phyloP scores from a whole-genome alignment of 768 basidiomycete genomes.

The Hygrophoropsis aurantiaca region DNA sequence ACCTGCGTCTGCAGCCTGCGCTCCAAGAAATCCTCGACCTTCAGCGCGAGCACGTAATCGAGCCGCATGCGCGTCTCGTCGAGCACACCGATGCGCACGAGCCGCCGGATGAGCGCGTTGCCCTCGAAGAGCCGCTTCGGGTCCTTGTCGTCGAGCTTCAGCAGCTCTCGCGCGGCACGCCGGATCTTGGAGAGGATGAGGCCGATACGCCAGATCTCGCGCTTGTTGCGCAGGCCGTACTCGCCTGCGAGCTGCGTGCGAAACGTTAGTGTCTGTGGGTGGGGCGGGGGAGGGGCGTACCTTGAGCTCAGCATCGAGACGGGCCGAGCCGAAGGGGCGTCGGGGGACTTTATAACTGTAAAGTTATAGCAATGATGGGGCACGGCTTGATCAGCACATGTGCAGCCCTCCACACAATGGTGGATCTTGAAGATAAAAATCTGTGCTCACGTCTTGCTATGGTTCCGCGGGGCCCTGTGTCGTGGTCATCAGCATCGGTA shows the following conservation, averaged over 20 bases:
- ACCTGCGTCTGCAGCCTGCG: constrained; percentile 98
- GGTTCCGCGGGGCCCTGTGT: constrained; percentile 84
- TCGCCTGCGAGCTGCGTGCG: constrained; percentile 89
- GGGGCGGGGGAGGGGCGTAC: constrained; percentile 37
- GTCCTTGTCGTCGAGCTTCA: constrained; percentile 99
- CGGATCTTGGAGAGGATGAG: constrained; percentile 99
- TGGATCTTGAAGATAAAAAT: constrained; percentile 61
- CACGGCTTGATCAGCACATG: constrained; percentile 66
- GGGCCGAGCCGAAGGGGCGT: constrained; percentile 94
- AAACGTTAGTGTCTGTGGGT: constrained; percentile 4
- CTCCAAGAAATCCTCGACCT: constrained; percentile 99
- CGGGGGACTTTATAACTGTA: constrained; percentile 97
- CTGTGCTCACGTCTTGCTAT: constrained; percentile 92
- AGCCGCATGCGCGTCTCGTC: constrained; percentile 99
- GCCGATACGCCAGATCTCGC: constrained; percentile 99
- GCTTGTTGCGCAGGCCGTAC: constrained; percentile 99
- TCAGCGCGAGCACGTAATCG: constrained; percentile 99
- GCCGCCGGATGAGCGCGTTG: constrained; percentile 92
- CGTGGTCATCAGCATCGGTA: constrained; percentile 32
- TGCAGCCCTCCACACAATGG: constrained; percentile 65
- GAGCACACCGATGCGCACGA: constrained; percentile 99
- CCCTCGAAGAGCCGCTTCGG: constrained; percentile 99
- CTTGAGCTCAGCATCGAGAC: constrained; percentile 99
- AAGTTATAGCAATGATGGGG: constrained; percentile 59
- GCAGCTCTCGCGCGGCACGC: constrained; percentile 99